phyloP scores from a whole-genome alignment of 805 yeast genomes.

The Wickerhamiella siamensis region DNA sequence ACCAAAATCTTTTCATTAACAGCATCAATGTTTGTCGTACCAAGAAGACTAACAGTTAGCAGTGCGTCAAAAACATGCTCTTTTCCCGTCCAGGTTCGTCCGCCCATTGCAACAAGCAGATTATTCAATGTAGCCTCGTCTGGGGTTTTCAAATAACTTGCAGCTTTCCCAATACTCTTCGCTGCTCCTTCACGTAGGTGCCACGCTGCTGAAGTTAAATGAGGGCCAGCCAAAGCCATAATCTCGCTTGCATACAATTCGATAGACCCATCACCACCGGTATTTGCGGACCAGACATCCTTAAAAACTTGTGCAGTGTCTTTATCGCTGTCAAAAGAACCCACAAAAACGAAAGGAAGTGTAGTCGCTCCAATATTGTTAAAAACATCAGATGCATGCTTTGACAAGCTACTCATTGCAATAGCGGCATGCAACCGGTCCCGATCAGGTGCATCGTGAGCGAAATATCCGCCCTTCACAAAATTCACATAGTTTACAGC shows the following conservation, averaged over 20 bases:
- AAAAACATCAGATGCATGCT: constrained; percentile 55
- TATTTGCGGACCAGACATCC: constrained; percentile 64
- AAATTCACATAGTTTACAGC: constrained; percentile 40
- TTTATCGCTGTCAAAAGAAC: constrained; percentile 46
- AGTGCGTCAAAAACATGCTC: constrained; percentile 61
- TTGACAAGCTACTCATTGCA: constrained; percentile 52
- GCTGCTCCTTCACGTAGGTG: constrained; percentile 58
- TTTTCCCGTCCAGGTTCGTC: constrained; percentile 83
- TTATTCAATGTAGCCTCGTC: constrained; percentile 33
- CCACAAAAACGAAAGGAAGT: constrained; percentile 68
- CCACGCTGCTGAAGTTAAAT: constrained; percentile 47
- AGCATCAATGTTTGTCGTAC: constrained; percentile 20
- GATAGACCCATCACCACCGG: constrained; percentile 59
- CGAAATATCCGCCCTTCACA: constrained; percentile 43
- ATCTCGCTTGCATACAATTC: constrained; percentile 61
- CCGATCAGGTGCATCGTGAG: constrained; percentile 24
- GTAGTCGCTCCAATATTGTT: constrained; percentile 45
- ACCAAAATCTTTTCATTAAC: constrained; percentile 34
- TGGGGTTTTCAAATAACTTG: constrained; percentile 21
- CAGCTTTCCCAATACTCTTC: constrained; percentile 38
- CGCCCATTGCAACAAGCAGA: constrained; percentile 47
- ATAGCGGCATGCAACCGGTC: constrained; percentile 40
- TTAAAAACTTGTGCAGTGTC: constrained; percentile 37
- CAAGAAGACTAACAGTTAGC: constrained; percentile 35
- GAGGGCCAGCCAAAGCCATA: constrained; percentile 32